phyloP scores from a whole-genome alignment of 169 alveolate species.

The Plasmodium vivax region DNA sequence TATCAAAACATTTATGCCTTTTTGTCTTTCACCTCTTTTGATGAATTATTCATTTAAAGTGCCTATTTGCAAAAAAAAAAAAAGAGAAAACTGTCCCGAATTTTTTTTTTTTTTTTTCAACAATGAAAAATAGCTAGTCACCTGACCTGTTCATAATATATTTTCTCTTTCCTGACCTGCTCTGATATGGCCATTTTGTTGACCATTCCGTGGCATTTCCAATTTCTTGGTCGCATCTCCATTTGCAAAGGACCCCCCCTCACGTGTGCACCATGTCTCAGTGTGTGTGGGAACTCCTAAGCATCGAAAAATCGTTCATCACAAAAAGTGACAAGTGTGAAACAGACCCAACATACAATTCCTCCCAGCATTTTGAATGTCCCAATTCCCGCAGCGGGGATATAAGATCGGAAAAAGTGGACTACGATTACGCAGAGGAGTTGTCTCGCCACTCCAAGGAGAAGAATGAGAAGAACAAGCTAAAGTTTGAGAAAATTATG shows the following conservation, averaged over 20 bases:
- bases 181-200: background rate
- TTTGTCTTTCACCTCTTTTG: background rate
- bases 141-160: conserved; percentile 15
- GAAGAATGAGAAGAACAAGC: conserved; percentile 46
- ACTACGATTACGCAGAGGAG: conserved; percentile 50
- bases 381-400: background rate
- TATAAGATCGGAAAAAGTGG: conserved; percentile 24
- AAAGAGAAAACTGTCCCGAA: background rate
- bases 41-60: background rate
- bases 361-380: background rate
- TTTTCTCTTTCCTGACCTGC: background rate
- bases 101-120: conserved; percentile 1
- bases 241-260: background rate
- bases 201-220: background rate
- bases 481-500: conserved; percentile 66
- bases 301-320: conserved; percentile 49
- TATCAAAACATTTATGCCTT: background rate
- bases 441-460: conserved; percentile 1
- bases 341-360: background rate
- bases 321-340: conserved; percentile 5
- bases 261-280: conserved; percentile 40
- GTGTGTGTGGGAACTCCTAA: conserved; percentile 68
- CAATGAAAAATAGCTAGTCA: conserved; percentile 6
- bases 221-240: background rate
- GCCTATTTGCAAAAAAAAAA: background rate